Base-by-base conservation (phyloP, 2,329 filamentous ascomycete genomes). In the Colletotrichum sp. region DNA sequence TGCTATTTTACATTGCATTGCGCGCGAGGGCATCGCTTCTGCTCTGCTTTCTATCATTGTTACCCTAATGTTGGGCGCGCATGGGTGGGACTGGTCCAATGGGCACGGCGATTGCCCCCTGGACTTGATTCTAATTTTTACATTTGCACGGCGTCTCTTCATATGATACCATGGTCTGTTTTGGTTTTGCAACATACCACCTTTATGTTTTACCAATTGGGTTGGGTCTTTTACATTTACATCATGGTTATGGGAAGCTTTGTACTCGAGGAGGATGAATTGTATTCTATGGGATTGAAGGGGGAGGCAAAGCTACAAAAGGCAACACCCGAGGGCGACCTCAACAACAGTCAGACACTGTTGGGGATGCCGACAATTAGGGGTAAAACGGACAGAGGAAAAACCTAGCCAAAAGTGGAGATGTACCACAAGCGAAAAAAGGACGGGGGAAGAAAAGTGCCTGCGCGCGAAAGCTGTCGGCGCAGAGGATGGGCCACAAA, bases 161-260 rank as follows among this genome's bases (percentile, higher is more conserved):
- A 75, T 65, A 78, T 75, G 77, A 78, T 78, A 78, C 77, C 77
- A 78, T 49, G 77, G 77, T 78, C 70, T 77, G 69, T 68, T 77
- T 74, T 78, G 52, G 69, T 71, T 72, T 62, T 67, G 64, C 70
- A 49, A 69, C 77, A 78, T 74, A 71, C 71, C 67, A 77, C 72
- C 69, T 73, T 72, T 15, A 76, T 77, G 72, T 76, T 70, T 77
- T 72, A 72, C 30, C 71, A 44, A 60, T 62, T 44, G 62, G 66
- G 75, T 34, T 64, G 39, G 72, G 71, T 60, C 55, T 26, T 75
- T 63, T 70, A 63, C 64, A 67, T 62, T 74, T 74, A 74, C 71
- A 70, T 34, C 24, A 30, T 60, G 39, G 63, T 64, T 55, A 30
- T 3, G 18, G 72, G 57, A 71, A 59, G 63, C 57, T 73, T 74